Evolutionary conservation across 108 stramenopile genomes (phyloP).

Genomic region (Stephanodiscus triporus): DNA sequence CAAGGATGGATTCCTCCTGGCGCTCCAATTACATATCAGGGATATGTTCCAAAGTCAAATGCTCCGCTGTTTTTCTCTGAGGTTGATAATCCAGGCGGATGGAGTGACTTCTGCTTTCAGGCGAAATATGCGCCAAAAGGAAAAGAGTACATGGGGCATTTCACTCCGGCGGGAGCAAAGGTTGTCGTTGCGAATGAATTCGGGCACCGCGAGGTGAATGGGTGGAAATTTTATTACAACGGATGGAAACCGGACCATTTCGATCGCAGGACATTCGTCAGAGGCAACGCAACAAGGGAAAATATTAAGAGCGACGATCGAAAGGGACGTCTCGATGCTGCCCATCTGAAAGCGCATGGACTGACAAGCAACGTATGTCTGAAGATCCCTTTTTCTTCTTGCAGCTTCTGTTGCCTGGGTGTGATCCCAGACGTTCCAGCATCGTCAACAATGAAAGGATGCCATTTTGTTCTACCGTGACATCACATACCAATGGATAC

Average conservation of each 20-base stretch:
- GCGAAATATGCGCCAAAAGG: background rate
- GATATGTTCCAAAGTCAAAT: background rate
- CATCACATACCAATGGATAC: background rate
- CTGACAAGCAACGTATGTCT: background rate
- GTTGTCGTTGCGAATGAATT: background rate
- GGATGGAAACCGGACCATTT: too few relatives aligned
- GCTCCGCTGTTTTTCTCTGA: background rate
- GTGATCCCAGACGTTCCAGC: constrained; percentile 5
- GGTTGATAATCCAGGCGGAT: background rate
- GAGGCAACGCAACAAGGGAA: too few relatives aligned
- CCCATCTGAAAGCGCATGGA: background rate
- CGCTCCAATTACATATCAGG: too few relatives aligned
- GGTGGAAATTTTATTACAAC: background rate
- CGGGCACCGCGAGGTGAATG: background rate
- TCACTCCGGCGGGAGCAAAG: background rate
- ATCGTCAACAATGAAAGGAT: background rate
- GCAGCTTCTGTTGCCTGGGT: constrained; percentile 21
- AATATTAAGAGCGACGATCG: background rate
- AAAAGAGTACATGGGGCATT: background rate
- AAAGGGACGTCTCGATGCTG: background rate
- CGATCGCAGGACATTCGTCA: too few relatives aligned
- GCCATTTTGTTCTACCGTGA: constrained; percentile 2
- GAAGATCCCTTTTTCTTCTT: constrained; percentile 14
- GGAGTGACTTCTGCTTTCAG: background rate
- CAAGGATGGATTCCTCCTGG: too few relatives aligned